Base-by-base conservation (phyloP, 345 rosid species). In the Eucalyptus sp. region DNA sequence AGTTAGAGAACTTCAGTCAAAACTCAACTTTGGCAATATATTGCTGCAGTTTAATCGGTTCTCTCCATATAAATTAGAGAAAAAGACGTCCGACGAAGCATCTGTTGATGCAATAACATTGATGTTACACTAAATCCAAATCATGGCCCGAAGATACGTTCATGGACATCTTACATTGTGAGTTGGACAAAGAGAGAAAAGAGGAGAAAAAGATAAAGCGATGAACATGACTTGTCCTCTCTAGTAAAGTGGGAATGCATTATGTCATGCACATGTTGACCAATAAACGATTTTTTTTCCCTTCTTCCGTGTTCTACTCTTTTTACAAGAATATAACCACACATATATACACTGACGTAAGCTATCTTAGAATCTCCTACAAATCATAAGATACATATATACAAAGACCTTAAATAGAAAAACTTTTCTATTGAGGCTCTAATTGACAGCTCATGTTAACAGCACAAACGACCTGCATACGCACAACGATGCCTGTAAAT, bases 281-380 rank as follows among this genome's bases (percentile, higher is more conserved):
- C 25, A 0, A 4, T 1, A 8, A 0, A 52, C 0, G 2, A 52
- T 3, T 3, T 18, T 44, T 44, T 44, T 44, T 7, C 2, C 9
- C 10, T 44, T 44, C 48, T 44, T 44, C 10, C 2, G 10, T 44
- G 48, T 44, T 44, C 48, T 44, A 44, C 48, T 8, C 3, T 44
- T 44, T 44, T 44, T 44, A 44, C 10, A 43, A 43, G 8, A 43
- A 43, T 43, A 6, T 43, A 43, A 44, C 10, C 48, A 44, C 48
- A 44, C 48, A 8, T 44, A 44, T 44, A 8, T 44, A 8, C 48
- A 44, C 10, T 2, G 48, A 44, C 10, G 10, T 44, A 7, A 44
- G 10, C 48, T 10, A 44, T 2, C 48, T 10, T 44, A 44, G 48
- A 44, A 44, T 44, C 48, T 44, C 9, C 48, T 44, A 44, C 48